Conservation (phyloP, 1,139 yeast species). For the Arxiozyma slooffiae region DNA sequence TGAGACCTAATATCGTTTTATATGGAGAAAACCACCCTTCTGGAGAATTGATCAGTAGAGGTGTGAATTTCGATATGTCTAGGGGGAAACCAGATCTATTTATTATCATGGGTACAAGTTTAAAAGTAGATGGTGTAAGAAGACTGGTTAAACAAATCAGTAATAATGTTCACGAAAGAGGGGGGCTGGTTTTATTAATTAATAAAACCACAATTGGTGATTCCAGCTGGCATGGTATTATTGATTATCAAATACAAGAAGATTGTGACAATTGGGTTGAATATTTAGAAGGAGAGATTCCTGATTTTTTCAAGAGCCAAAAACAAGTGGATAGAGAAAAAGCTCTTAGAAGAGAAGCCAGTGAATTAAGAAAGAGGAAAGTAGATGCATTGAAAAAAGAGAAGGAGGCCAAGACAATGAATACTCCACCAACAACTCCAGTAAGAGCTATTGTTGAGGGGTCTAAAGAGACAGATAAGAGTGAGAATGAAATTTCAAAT, state of each 20-base stretch:
- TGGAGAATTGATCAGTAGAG: conserved; percentile 65
- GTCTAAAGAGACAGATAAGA: background rate
- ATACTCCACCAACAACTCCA: conserved; percentile 24
- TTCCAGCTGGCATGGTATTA: conserved; percentile 46
- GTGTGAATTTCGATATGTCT: conserved; percentile 54
- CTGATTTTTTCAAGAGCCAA: conserved; percentile 28
- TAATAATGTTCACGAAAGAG: conserved; percentile 53
- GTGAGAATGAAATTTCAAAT: background rate
- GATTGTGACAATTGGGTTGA: conserved; percentile 78
- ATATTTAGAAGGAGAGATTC: conserved; percentile 21
- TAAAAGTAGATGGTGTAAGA: conserved; percentile 80
- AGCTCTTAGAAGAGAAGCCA: conserved; percentile 27
- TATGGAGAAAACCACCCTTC: conserved; percentile 87
- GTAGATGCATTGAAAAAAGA: conserved; percentile 8
- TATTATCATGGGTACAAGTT: conserved; percentile 75
- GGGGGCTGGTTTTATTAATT: conserved; percentile 49
- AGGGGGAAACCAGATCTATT: conserved; percentile 61
- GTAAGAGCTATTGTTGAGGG: conserved; percentile 2
- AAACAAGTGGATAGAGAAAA: conserved; percentile 24
- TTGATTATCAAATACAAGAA: conserved; percentile 49
- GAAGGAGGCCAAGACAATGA: conserved; percentile 6
- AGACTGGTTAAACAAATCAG: conserved; percentile 62
- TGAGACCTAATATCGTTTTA: conserved; percentile 74
- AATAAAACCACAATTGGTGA: conserved; percentile 43
- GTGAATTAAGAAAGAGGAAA: conserved; percentile 24